phyloP scores from a whole-genome alignment of 1,284 basidiomycete genomes.

The Sanghuangporus weigelae region DNA sequence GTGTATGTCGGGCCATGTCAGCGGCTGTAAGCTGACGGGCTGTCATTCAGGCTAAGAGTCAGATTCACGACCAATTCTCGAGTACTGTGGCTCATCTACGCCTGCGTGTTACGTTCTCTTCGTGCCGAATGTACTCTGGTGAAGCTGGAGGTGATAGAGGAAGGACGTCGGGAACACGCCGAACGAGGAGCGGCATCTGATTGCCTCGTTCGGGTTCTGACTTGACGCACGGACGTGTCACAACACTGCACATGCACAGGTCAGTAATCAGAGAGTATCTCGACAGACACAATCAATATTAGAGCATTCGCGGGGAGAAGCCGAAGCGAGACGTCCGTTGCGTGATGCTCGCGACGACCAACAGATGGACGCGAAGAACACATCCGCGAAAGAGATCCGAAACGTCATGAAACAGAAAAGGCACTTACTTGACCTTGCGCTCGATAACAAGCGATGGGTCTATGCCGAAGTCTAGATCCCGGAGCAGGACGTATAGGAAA shows the following conservation, averaged over 20 bases:
- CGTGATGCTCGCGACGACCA: not conserved
- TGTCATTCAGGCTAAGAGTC: not conserved
- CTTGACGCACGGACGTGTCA: constrained; percentile 51
- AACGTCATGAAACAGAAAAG: not conserved
- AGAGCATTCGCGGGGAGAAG: constrained; percentile 9
- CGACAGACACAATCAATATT: constrained; percentile 11
- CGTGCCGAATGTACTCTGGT: not conserved
- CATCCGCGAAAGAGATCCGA: not conserved
- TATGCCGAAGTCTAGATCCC: constrained; percentile 50
- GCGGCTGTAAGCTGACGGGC: not conserved
- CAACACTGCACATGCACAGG: constrained; percentile 34
- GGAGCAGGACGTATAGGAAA: constrained; percentile 51
- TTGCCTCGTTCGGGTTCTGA: constrained; percentile 43
- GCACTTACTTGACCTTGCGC: constrained; percentile 57
- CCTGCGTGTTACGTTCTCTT: not conserved
- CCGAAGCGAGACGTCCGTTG: constrained; percentile 13
- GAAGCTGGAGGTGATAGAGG: not conserved
- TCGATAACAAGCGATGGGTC: constrained; percentile 51
- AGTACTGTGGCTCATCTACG: not conserved
- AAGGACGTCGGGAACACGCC: constrained; percentile 10
- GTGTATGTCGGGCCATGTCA: not conserved
- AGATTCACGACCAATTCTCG: not conserved
- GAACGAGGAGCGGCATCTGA: constrained; percentile 51
- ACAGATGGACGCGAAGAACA: not conserved
- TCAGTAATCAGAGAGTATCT: constrained; percentile 17